Evolutionary conservation across 768 basidiomycete genomes (phyloP), one percentile per base, ranked within the genome.

Genomic region (Tricholoma matsutake): DNA sequence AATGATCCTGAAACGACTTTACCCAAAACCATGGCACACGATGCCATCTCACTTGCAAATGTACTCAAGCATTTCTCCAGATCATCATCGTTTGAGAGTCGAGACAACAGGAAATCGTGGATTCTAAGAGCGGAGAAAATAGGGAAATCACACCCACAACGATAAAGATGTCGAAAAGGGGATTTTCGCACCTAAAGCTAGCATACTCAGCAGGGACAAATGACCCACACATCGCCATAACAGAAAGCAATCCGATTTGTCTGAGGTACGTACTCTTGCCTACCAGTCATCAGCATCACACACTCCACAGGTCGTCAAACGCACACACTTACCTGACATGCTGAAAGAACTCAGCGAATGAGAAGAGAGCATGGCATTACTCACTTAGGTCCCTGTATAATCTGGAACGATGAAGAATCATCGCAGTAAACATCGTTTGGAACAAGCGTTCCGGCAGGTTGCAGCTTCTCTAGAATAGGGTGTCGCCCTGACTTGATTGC

Each of bases 201-300:
- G 92, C 94, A 70, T 96, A 98, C 70, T 92, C 89, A 0, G 94
- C 94, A 1, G 97, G 94, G 4, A 99, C 92, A 68, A 91, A 96
- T 72, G 88, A 94, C 0, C 95, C 91, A 62, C 88, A 87, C 86
- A 94, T 89, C 0, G 93, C 94, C 85, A 96, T 89, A 35, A 95
- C 77, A 1, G 86, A 81, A 49, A 98, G 75, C 2, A 98, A 78
- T 1, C 89, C 96, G 31, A 93, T 84, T 72, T 98, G 96, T 13
- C 89, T 84, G 14, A 99, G 77, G 68, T 95, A 96, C 0, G 96
- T 98, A 70, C 92, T 96, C 75, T 99, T 98, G 0, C 95, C 94
- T 83, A 54, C 18, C 14, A 34, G 29, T 13, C 31, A 43, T 56
- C n/a, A 56, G 14, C 47, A 16, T 4, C 4, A 32, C 7, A 22